Conservation (phyloP, 23 red algal species). For the Pyropia haitanensis region DNA sequence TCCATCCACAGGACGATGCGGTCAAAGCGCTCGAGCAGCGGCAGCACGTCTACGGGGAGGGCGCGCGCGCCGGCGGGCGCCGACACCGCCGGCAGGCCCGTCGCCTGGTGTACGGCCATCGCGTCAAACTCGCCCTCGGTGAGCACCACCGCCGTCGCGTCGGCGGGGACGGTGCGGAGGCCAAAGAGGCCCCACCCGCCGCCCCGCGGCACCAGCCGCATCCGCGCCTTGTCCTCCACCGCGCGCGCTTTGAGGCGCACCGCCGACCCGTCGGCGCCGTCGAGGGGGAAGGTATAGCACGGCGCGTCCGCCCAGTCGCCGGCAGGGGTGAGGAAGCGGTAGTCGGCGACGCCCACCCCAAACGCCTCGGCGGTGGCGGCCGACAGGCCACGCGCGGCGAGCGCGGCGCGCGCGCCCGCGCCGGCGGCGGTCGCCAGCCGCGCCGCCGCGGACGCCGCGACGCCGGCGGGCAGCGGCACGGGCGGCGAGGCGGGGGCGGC, state of each 20-base stretch:
- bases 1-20: constrained; percentile 90
- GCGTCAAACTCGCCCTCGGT: constrained; percentile 98
- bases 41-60: constrained; percentile 37
- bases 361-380: constrained; percentile 27
- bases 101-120: constrained; percentile 73
- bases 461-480: too few relatives aligned
- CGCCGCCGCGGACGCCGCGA: too few relatives aligned
- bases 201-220: constrained; percentile 57
- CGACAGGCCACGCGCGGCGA: constrained; percentile 22
- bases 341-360: constrained; percentile 41
- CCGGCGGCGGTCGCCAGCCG: too few relatives aligned
- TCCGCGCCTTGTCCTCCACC: constrained; percentile 24
- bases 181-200: constrained; percentile 84
- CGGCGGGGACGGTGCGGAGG: constrained; percentile 36
- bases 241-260: constrained; percentile 57
- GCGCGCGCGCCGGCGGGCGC: constrained; percentile 58
- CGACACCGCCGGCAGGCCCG: constrained; percentile 60
- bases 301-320: constrained; percentile 16
- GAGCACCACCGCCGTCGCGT: constrained; percentile 44
- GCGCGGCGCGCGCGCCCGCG: too few relatives aligned
- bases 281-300: constrained; percentile 68
- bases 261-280: constrained; percentile 7
- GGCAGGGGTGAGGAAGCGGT: constrained; percentile 10
- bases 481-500: too few relatives aligned
- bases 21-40: constrained; percentile 55